Evolutionary conservation across 2,329 filamentous ascomycete genomes (phyloP), one percentile per base, ranked within the genome.

Genomic region (Colletotrichum filicis): DNA sequence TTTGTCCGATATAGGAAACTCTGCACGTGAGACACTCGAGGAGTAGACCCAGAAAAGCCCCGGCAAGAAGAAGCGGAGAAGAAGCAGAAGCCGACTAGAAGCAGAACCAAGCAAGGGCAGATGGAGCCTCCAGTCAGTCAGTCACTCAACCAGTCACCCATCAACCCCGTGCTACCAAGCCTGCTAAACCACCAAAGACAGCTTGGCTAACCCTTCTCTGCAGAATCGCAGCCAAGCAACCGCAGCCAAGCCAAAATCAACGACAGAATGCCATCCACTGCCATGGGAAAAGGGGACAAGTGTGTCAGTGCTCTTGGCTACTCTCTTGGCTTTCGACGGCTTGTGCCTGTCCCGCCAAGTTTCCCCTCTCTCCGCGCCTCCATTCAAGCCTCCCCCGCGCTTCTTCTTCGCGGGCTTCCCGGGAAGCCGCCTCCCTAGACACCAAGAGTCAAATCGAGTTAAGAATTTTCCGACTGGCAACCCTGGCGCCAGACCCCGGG

Each of bases 391-490:
- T 62, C 55, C 70, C 70, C 70, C 70, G 60, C 70, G 55, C 55
- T 30, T 42, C 59, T 35, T 37, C 24, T 35, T 37, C 30, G 66
- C 26, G 69, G 42, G 35, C 55, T 69, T n/a, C n/a, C 53, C 57
- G 30, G 9, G 5, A 19, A n/a, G 22, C 32, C 32, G 22, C 32
- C 32, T 55, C 60, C 60, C 70, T 73, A 46, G 42, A n/a, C 53
- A 37, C 53, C 9, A 67, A 67, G 60, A 68, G 68, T 68, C 72
- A 68, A 68, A 72, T 64, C 60, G 35, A 73, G 32, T 74, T 73
- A 73, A 65, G 60, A 68, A 68, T 68, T 72, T 56, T 73, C 73
- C 73, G 69, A 68, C 65, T 56, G 55, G 55, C 22, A 57, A 65
- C 64, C 64, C 69, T 68, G 42, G 68, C 49, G 53, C 37, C 24